Conservation (phyloP, 2,329 filamentous ascomycete species). For the Trichophyton simii region DNA sequence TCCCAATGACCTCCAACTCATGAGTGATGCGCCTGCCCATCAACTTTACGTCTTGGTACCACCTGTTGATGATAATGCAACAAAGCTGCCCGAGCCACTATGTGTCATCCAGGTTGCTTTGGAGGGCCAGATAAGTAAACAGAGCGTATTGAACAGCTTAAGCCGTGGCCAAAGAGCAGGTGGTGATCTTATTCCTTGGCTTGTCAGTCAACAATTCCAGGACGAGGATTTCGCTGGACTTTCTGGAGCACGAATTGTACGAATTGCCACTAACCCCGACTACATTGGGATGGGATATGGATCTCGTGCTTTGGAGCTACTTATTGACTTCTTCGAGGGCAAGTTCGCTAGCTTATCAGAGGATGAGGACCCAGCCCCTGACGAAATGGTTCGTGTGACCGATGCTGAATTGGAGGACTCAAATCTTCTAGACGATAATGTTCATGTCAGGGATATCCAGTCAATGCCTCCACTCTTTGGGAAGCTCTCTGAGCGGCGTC, state of each 20-base stretch:
- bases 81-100: slow-evolving; percentile 76
- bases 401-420: slow-evolving; percentile 68
- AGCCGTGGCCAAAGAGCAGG: slow-evolving; percentile 78
- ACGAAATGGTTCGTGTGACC: slow-evolving; percentile 63
- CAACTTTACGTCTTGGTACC: slow-evolving; percentile 90
- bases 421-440: slow-evolving; percentile 70
- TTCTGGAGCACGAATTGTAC: slow-evolving; percentile 80
- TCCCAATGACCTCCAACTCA: slow-evolving; percentile 92
- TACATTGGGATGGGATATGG: slow-evolving; percentile 91
- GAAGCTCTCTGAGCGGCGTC: slow-evolving; percentile 69
- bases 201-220: slow-evolving; percentile 95
- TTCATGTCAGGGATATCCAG: slow-evolving; percentile 78
- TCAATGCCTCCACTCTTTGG: slow-evolving; percentile 90
- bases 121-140: slow-evolving; percentile 86
- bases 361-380: slow-evolving; percentile 39
- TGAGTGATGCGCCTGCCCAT: slow-evolving; percentile 95
- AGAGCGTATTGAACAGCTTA: slow-evolving; percentile 81
- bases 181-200: slow-evolving; percentile 92
- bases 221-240: slow-evolving; percentile 91
- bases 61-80: slow-evolving; percentile 63
- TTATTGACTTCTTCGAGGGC: slow-evolving; percentile 87
- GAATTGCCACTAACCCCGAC: slow-evolving; percentile 93
- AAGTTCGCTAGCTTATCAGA: slow-evolving; percentile 80
- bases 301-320: slow-evolving; percentile 70
- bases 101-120: slow-evolving; percentile 90